phyloP scores from a whole-genome alignment of 352 stramenopile species.

The Halophytophthora batemanensis region DNA sequence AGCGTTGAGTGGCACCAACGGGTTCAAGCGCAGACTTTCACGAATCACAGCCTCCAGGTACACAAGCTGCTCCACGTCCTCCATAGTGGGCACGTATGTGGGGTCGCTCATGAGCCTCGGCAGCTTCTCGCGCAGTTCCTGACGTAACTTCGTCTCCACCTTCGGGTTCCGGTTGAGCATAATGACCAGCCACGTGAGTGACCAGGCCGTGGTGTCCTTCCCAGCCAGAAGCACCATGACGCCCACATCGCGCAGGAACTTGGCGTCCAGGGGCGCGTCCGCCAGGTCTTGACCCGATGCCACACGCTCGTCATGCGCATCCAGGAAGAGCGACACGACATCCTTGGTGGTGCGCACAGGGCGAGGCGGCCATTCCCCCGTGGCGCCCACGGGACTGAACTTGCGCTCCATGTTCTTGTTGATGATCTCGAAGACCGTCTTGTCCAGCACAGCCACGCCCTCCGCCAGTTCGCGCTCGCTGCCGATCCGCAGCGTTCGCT shows the following conservation, averaged over 20 bases:
- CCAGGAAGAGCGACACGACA: constrained; percentile 45
- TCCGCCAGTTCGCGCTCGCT: constrained; percentile 34
- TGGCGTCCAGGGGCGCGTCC: constrained; percentile 25
- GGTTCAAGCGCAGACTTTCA: constrained; percentile 67
- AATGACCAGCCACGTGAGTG: constrained; percentile 72
- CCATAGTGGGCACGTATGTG: constrained; percentile 33
- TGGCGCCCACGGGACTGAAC: constrained; percentile 15
- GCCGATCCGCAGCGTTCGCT: constrained; percentile 45
- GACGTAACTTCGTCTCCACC: constrained; percentile 37
- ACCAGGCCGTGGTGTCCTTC: constrained; percentile 70
- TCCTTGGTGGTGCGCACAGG: constrained; percentile 24
- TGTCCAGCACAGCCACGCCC: constrained; percentile 28
- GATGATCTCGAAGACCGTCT: constrained; percentile 43
- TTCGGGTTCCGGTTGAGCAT: constrained; percentile 60
- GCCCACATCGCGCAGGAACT: constrained; percentile 65
- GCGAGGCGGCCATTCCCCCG: constrained; percentile 13
- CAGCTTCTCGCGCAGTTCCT: constrained; percentile 46
- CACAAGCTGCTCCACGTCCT: constrained; percentile 46
- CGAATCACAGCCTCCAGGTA: constrained; percentile 60
- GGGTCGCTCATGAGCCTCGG: constrained; percentile 25
- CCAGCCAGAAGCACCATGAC: constrained; percentile 70
- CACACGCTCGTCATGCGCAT: constrained; percentile 24
- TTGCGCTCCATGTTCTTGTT: constrained; percentile 40
- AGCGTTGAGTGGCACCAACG: constrained; percentile 51
- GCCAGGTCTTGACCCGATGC: constrained; percentile 10